Percentiles rank a stretch among this genome's conserved stretches.
Conservation (phyloP, 495 filamentous ascomycete genomes). For the Trichoderma reesei region DNA sequence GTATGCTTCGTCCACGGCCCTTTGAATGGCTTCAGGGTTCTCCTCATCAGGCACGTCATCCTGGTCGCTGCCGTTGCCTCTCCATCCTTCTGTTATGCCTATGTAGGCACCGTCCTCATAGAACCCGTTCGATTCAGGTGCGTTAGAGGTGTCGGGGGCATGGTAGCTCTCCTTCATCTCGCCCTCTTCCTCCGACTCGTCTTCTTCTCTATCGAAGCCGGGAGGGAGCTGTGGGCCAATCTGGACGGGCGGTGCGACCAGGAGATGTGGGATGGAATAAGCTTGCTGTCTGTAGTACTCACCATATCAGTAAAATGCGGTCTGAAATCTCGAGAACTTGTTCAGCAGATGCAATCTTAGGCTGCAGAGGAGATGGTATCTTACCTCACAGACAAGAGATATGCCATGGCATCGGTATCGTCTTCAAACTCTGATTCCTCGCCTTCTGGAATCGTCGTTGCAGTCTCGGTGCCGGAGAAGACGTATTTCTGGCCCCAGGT, state of each 20-base stretch:
- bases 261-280: conserved; percentile 54
- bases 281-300: conserved; percentile 59
- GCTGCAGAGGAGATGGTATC: conserved; percentile 20
- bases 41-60: conserved; percentile 31
- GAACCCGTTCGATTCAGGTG: conserved; percentile 2
- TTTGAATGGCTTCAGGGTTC: conserved; percentile 14
- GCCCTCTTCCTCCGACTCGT: conserved; percentile 16
- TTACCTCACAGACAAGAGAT: conserved; percentile 75
- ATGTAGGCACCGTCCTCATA: conserved; percentile 12
- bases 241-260: conserved; percentile 41
- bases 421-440: conserved; percentile 50
- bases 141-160: background rate
- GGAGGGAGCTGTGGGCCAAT: conserved; percentile 35
- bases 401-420: conserved; percentile 55
- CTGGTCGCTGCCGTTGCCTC: conserved; percentile 15
- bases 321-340: conserved; percentile 16
- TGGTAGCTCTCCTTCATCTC: background rate
- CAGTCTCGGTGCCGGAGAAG: conserved; percentile 63
- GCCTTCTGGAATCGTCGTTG: conserved; percentile 24
- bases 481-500: conserved; percentile 67
- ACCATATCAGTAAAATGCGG: conserved; percentile 30
- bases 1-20: conserved; percentile 43
- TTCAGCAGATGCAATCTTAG: conserved; percentile 17
- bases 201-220: conserved; percentile 15
- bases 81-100: conserved; percentile 6